These are phyloP conservation scores for Claviceps sorghi DNA, from an alignment of 2,329 filamentous ascomycete genomes.

Conservation along the genomic window DNA sequence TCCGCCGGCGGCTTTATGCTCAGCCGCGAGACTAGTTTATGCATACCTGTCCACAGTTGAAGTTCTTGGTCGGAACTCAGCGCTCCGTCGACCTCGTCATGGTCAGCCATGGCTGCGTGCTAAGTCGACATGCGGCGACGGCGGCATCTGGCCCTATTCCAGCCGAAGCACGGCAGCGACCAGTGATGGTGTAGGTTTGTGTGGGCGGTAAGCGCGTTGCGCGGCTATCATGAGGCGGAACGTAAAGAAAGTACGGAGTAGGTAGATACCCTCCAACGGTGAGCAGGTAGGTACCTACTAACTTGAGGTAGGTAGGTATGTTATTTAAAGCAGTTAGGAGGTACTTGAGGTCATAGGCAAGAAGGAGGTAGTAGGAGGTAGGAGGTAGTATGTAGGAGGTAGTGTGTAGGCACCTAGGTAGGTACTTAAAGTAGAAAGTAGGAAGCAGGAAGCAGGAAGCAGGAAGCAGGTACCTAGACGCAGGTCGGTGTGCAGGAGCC, in stretches of 20 bases:
- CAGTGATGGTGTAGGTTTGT: not conserved
- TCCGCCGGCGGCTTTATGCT: not conserved
- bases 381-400: no score
- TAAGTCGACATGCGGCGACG: slow-evolving; percentile 13
- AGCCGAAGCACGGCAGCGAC: slow-evolving; percentile 3
- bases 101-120: slow-evolving; percentile 38
- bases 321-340: no score
- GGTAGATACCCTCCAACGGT: no score
- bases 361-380: no score
- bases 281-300: no score
- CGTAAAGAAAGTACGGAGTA: not conserved
- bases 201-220: not conserved
- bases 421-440: no score
- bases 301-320: no score
- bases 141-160: slow-evolving; percentile 20
- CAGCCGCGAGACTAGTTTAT: slow-evolving; percentile 2
- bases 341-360: no score
- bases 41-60: slow-evolving; percentile 78
- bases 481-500: not conserved
- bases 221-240: not conserved
- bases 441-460: no score
- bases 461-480: no score
- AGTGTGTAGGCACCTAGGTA: no score
- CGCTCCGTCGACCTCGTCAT: slow-evolving; percentile 45
- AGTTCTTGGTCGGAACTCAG: slow-evolving; percentile 55